Percentiles rank a stretch among this genome's conserved stretches.
Evolutionary conservation across 2,329 filamentous ascomycete species (phyloP).

Genomic region (Lecanoromycetidae sp.): DNA sequence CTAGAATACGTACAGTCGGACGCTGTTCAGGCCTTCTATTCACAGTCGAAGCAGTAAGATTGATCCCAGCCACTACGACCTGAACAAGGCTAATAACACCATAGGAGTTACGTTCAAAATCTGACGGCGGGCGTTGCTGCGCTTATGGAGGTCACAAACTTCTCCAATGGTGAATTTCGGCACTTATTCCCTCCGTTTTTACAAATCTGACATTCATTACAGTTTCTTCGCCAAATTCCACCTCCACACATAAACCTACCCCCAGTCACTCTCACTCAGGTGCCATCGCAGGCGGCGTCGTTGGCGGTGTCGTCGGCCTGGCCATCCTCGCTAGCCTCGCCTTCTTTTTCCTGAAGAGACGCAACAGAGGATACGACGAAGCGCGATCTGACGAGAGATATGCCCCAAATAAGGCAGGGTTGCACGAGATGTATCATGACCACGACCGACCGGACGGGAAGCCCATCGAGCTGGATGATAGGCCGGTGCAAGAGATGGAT

Average conservation of each 20-base stretch:
- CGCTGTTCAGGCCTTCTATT: background rate
- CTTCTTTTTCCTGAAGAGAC: background rate
- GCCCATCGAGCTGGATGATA: too few species aligned
- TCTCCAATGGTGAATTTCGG: background rate
- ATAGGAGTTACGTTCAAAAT: background rate
- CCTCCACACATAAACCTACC: background rate
- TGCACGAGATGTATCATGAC: too few species aligned
- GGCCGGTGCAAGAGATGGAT: background rate
- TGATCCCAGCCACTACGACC: background rate
- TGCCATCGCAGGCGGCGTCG: background rate
- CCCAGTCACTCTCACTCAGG: background rate
- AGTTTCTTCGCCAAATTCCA: background rate
- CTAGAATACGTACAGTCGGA: slow-evolving; percentile 12
- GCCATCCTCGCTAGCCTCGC: background rate
- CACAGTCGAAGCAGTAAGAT: background rate
- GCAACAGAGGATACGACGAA: background rate
- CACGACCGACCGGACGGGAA: background rate
- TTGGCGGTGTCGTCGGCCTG: background rate
- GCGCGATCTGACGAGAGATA: background rate
- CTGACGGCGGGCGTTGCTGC: background rate
- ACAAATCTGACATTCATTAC: background rate
- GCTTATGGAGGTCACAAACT: background rate
- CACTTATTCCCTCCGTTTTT: background rate
- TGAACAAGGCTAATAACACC: background rate
- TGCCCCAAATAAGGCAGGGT: background rate